These are phyloP conservation scores for Eucommia ulmoides DNA, from an alignment of 257 asterid species.

Conservation along the genomic window DNA sequence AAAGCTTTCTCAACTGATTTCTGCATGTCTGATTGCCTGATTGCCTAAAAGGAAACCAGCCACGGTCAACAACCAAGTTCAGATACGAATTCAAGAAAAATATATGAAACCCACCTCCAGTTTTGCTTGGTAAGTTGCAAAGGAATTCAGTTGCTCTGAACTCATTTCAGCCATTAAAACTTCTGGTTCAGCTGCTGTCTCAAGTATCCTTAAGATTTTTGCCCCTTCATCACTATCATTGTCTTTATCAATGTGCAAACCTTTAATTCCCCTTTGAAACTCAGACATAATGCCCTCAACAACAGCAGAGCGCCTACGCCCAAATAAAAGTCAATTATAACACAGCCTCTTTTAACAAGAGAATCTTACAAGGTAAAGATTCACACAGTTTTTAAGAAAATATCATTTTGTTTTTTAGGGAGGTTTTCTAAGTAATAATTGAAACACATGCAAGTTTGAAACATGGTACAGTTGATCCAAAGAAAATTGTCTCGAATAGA, in stretches of 20 bases:
- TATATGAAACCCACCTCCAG: slow-evolving; percentile 48
- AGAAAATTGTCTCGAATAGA: no score
- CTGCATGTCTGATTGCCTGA: slow-evolving; percentile 51
- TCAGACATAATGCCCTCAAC: slow-evolving; percentile 71
- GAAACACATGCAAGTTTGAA: no score
- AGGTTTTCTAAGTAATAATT: no score
- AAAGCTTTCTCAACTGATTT: slow-evolving; percentile 59
- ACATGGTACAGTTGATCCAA: no score
- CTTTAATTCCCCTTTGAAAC: slow-evolving; percentile 42
- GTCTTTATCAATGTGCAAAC: slow-evolving; percentile 29
- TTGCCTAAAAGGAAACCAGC: slow-evolving; percentile 33
- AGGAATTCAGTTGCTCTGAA: slow-evolving; percentile 62
- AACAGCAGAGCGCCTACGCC: slow-evolving; percentile 53
- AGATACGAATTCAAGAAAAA: slow-evolving; percentile 9
- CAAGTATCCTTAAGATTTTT: slow-evolving; percentile 78
- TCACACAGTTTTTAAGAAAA: no score
- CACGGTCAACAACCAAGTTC: slow-evolving; percentile 9
- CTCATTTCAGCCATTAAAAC: slow-evolving; percentile 96
- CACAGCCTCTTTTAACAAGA: no score
- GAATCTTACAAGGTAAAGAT: no score
- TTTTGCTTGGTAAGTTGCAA: slow-evolving; percentile 69
- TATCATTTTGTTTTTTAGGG: no score
- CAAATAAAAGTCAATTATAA: no score
- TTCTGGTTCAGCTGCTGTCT: slow-evolving; percentile 95
- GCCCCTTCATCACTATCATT: slow-evolving; percentile 88